A percentile compares a stretch with the other conserved stretches of the same genome.
These are phyloP conservation scores for Leptographium wingfieldii DNA, from an alignment of 2,329 filamentous ascomycete species.

Conservation along the genomic window DNA sequence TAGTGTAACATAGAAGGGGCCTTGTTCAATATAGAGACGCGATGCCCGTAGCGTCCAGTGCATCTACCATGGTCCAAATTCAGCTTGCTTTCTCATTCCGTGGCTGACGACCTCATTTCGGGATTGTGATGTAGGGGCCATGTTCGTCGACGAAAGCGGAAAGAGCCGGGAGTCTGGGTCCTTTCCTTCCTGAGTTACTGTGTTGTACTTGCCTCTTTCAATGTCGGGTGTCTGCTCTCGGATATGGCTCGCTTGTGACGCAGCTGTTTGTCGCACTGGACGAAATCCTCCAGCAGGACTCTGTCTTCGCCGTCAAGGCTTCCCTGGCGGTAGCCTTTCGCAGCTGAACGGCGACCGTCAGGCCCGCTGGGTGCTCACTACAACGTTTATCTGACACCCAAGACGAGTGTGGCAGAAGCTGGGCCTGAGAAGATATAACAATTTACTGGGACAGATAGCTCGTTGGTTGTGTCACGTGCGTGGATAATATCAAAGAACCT, in stretches of 20 bases:
- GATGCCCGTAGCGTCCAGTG: neutral
- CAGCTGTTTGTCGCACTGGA: conserved; percentile 47
- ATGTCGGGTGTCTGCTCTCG: conserved; percentile 30
- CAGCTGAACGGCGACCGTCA: neutral
- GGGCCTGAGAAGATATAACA: neutral
- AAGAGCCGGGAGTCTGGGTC: too few relatives aligned
- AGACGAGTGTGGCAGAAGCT: too few relatives aligned
- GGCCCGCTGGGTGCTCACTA: neutral
- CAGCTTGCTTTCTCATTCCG: too few relatives aligned
- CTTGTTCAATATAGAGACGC: too few relatives aligned
- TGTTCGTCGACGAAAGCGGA: too few relatives aligned
- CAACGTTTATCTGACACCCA: neutral
- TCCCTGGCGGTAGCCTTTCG: conserved; percentile 19
- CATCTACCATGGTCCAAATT: too few relatives aligned
- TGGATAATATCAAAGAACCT: neutral
- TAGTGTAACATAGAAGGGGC: too few relatives aligned
- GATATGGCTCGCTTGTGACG: conserved; percentile 49
- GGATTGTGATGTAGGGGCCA: too few relatives aligned
- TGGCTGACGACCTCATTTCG: too few relatives aligned
- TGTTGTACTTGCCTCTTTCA: conserved; percentile 10
- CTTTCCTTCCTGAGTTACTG: too few relatives aligned
- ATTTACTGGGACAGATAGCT: neutral
- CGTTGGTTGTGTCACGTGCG: neutral
- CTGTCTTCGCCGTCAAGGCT: conserved; percentile 25
- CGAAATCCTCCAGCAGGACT: conserved; percentile 31